Percentiles rank a stretch among this genome's conserved stretches.
These are phyloP conservation scores for Tulasnella sp. DNA, from an alignment of 768 basidiomycete species.

Conservation along the genomic window DNA sequence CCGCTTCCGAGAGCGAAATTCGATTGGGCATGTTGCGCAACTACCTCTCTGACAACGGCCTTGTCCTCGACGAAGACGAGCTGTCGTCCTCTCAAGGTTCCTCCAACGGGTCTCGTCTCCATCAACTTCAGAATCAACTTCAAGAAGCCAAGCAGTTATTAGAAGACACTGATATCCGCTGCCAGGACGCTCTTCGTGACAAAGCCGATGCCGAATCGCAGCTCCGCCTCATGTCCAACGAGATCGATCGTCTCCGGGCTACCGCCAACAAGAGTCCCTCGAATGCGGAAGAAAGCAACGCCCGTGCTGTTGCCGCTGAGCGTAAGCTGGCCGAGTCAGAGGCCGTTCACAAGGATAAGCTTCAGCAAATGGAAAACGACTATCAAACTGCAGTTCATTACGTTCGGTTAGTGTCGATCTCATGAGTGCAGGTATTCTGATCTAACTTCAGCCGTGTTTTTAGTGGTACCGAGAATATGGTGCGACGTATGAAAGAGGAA, in stretches of 20 bases:
- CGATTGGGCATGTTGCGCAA: constrained; percentile 71
- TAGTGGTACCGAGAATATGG: constrained; percentile 96
- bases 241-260: constrained; percentile 50
- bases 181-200: constrained; percentile 50
- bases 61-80: constrained; percentile 65
- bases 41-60: constrained; percentile 80
- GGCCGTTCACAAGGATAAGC: constrained; percentile 59
- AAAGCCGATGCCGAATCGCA: constrained; percentile 68
- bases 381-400: constrained; percentile 96
- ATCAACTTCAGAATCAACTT: constrained; percentile 68
- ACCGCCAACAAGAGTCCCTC: constrained; percentile 44
- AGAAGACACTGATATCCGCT: constrained; percentile 65
- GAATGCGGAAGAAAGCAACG: constrained; percentile 28
- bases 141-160: constrained; percentile 59
- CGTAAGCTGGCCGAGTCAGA: constrained; percentile 70
- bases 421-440: not conserved
- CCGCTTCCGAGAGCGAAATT: constrained; percentile 55
- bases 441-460: constrained; percentile 4
- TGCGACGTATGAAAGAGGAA: constrained; percentile 93
- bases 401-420: constrained; percentile 60
- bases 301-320: constrained; percentile 56
- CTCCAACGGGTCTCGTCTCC: constrained; percentile 33
- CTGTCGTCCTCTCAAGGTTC: constrained; percentile 32
- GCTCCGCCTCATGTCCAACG: constrained; percentile 46
- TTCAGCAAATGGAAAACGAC: constrained; percentile 87